Percentiles rank a stretch among this genome's conserved stretches.
Evolutionary conservation across 306 rosid genomes (phyloP).

Genomic region (Hippophae tibetana): DNA sequence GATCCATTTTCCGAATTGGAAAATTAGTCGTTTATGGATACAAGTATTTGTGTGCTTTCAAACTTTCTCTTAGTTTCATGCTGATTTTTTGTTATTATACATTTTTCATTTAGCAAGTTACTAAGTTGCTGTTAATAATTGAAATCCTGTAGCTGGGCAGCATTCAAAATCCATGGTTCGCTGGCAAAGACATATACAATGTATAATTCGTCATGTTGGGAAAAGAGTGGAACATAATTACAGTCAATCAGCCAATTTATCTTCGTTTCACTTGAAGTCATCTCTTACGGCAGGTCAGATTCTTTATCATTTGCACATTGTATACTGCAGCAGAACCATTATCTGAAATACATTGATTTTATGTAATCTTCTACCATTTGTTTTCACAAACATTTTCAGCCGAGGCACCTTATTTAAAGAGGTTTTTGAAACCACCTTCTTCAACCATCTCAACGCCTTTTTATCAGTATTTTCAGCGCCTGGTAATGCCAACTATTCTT

Average conservation of each 20-base stretch:
- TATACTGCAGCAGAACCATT: background rate
- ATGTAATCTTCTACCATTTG: background rate
- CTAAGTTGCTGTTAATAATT: too few species aligned
- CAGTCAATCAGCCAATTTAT: constrained; percentile 28
- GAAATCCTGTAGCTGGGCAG: background rate
- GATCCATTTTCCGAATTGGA: too few species aligned
- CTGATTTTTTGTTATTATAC: too few species aligned
- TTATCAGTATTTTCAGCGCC: constrained; percentile 41
- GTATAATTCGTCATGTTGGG: constrained; percentile 40
- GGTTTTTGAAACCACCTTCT: constrained; percentile 33
- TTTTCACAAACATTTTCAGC: constrained; percentile 25
- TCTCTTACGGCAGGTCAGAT: constrained; percentile 39
- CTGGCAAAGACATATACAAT: constrained; percentile 63
- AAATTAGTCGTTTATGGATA: too few species aligned
- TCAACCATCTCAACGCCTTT: constrained; percentile 48
- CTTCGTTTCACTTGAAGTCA: constrained; percentile 34
- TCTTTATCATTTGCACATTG: background rate
- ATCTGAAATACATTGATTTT: background rate
- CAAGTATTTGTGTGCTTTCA: too few species aligned
- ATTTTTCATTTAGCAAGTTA: too few species aligned
- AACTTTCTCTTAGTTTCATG: too few species aligned
- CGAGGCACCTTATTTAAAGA: constrained; percentile 32
- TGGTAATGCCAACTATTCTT: constrained; percentile 29
- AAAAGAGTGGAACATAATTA: constrained; percentile 30
- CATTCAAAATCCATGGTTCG: constrained; percentile 47